These are phyloP conservation scores for Conidiobolus coronatus DNA, from an alignment of 371 early-diverging fungal species.

Conservation along the genomic window DNA sequence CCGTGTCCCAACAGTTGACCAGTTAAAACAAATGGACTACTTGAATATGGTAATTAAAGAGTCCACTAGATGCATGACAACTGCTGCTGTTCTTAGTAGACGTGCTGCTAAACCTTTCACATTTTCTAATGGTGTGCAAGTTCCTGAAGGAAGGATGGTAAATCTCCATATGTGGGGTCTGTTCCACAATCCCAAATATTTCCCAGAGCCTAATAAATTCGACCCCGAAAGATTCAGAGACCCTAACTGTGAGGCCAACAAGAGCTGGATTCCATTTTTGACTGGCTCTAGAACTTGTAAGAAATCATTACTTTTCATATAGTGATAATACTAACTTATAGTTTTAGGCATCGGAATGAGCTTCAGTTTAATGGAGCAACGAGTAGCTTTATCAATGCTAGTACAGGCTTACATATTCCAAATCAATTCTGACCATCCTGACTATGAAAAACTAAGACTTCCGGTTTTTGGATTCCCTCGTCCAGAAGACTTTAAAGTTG, in stretches of 20 bases:
- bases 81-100: slow-evolving; percentile 10
- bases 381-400: slow-evolving; percentile 12
- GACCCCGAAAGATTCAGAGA: slow-evolving; percentile 8
- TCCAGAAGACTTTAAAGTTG: too few relatives aligned
- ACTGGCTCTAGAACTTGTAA: neutral
- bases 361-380: slow-evolving; percentile 12
- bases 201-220: slow-evolving; percentile 8
- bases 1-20: slow-evolving; percentile 10
- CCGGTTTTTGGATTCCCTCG: too few relatives aligned
- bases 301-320: neutral
- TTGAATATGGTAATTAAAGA: slow-evolving; percentile 19
- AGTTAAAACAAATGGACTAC: slow-evolving; percentile 16
- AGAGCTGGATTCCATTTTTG: neutral
- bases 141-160: slow-evolving; percentile 5
- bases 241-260: neutral
- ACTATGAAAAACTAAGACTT: too few relatives aligned
- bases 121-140: slow-evolving; percentile 2
- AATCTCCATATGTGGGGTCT: slow-evolving; percentile 3
- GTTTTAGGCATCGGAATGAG: slow-evolving; percentile 12
- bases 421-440: too few relatives aligned
- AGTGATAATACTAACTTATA: too few relatives aligned
- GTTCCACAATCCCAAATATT: slow-evolving; percentile 7
- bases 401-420: neutral
- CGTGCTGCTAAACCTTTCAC: neutral
- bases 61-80: slow-evolving; percentile 15